Base-by-base conservation (phyloP, 345 rosid species). In the Heritiera fomes region DNA sequence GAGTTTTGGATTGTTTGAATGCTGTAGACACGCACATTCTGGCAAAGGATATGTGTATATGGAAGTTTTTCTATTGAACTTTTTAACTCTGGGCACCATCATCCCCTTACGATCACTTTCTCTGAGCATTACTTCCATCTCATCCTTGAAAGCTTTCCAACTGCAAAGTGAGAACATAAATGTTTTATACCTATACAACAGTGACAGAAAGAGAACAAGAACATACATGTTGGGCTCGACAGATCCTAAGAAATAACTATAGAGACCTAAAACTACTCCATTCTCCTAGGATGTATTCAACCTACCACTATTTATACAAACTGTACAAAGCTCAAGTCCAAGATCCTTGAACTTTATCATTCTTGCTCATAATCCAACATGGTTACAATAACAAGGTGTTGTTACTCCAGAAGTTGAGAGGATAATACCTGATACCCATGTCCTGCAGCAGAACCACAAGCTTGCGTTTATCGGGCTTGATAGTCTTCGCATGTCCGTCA, bases 71-170 rank as follows among this genome's bases (percentile, higher is more conserved):
- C 99, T 82, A 87, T 92, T 93, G 84, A 93, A 85, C 84, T 92
- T 95, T 66, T 85, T 86, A 4, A 93, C 82, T 79, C 93, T 89
- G 6, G 99, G 99, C 67, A 95, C 91, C 83, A 89, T 87, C 82
- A 90, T 82, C 75, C 96, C 98, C 77, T 92, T 93, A 34, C 94
- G 91, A 78, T 95, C 97, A 63, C 92, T 95, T 84, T 95, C 98
- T 61, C 78, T 60, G 1, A 95, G 91, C 97, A 93, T 92, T 6
- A 76, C 59, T 53, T 65, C 86, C 97, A 93, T 95, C 75, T 89
- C 86, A 76, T 85, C 86, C 87, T 87, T 92, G 81, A 93, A 90
- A 70, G 76, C 87, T 74, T 77, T 88, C 97, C 99, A 95, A 78
- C 98, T 93, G 93, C 85, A 88, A 78, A 82, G 71, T 58, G 73